phyloP scores from a whole-genome alignment of 1,139 yeast species.

The Suhomyces panamericanus region DNA sequence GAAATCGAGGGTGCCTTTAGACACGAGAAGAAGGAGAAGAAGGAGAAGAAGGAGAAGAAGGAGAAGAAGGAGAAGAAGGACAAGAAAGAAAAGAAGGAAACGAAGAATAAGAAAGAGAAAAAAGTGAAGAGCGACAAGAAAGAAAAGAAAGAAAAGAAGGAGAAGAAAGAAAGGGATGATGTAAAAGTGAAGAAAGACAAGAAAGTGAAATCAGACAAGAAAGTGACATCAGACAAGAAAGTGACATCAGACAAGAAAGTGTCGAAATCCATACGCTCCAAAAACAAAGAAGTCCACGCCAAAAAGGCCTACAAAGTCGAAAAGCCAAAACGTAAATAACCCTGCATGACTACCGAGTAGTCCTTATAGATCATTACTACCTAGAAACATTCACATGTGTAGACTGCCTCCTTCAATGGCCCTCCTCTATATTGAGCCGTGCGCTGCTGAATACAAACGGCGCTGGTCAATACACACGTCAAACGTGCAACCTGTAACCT shows the following conservation, averaged over 20 bases:
- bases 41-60: slow-evolving; percentile 11
- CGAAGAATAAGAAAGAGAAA: slow-evolving; percentile 14
- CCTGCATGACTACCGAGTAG: slow-evolving; percentile 2
- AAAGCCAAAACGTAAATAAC: slow-evolving; percentile 2
- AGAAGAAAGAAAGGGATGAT: slow-evolving; percentile 10
- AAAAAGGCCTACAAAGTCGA: slow-evolving; percentile 4
- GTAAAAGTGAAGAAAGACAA: slow-evolving; percentile 10
- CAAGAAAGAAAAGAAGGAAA: slow-evolving; percentile 8
- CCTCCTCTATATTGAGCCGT: neutral
- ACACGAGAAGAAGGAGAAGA: slow-evolving; percentile 10
- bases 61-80: slow-evolving; percentile 11
- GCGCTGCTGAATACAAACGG: slow-evolving; percentile 1
- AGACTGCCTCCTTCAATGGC: too few species aligned
- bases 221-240: slow-evolving; percentile 13
- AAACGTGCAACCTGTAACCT: too few species aligned
- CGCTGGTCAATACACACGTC: too few species aligned
- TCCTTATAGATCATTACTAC: neutral
- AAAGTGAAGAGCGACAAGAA: slow-evolving; percentile 13
- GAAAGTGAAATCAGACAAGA: slow-evolving; percentile 17
- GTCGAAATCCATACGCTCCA: slow-evolving; percentile 7
- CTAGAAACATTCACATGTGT: neutral
- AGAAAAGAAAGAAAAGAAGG: slow-evolving; percentile 10
- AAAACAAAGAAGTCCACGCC: slow-evolving; percentile 7
- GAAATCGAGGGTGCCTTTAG: slow-evolving; percentile 14
- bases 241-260: slow-evolving; percentile 18